Percentiles rank a stretch among this genome's conserved stretches.
Evolutionary conservation across 2,329 filamentous ascomycete species (phyloP).

Genomic region (Aulographum hederae): DNA sequence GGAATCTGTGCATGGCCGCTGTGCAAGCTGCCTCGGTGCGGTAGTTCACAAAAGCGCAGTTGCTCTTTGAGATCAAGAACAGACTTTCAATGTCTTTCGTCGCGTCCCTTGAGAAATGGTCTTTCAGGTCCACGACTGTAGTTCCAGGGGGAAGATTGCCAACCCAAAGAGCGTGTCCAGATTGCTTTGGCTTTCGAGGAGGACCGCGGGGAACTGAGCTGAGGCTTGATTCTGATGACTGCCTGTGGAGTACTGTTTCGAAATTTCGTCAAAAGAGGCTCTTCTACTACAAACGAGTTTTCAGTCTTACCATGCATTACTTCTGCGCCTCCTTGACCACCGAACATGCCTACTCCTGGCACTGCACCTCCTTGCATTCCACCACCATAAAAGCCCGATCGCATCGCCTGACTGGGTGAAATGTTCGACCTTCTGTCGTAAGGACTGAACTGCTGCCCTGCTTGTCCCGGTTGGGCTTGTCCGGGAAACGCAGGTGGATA

Average conservation of each 20-base stretch:
- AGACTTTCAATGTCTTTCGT: conserved; percentile 64
- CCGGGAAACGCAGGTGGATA: too few species aligned
- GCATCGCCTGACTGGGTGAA: too few species aligned
- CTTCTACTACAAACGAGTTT: neutral
- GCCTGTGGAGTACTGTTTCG: conserved; percentile 1
- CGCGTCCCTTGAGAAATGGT: conserved; percentile 71
- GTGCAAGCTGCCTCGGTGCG: conserved; percentile 60
- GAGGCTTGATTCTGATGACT: conserved; percentile 6
- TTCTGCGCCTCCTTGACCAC: conserved; percentile 8
- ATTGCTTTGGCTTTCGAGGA: conserved; percentile 46
- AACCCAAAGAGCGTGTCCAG: conserved; percentile 86
- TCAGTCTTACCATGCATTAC: conserved; percentile 6
- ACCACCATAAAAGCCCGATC: too few species aligned
- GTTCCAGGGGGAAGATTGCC: conserved; percentile 81
- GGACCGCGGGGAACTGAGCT: conserved; percentile 37
- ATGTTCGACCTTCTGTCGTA: too few species aligned
- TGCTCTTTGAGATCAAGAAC: conserved; percentile 91
- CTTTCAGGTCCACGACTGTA: conserved; percentile 66
- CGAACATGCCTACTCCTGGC: too few species aligned
- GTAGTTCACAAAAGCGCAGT: conserved; percentile 94
- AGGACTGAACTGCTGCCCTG: too few species aligned
- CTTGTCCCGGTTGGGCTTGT: too few species aligned
- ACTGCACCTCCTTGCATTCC: too few species aligned
- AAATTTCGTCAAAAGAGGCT: neutral
- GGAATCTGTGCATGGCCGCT: conserved; percentile 63